phyloP scores from a whole-genome alignment of 345 rosid genomes.

The Gossypium stocksii region DNA sequence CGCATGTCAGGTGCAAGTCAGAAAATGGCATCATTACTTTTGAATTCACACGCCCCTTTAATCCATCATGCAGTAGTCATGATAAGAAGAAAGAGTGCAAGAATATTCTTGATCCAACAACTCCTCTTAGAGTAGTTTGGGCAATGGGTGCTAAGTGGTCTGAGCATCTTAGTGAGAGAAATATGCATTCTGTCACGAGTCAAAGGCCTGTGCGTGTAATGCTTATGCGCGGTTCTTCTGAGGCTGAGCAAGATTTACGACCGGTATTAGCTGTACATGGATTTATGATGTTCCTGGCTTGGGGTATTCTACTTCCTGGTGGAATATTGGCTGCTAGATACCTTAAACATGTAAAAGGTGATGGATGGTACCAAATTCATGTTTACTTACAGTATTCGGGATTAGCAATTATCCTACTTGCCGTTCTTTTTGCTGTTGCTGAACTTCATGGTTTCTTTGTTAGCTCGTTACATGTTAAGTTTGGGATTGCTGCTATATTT shows the following conservation, averaged over 20 bases:
- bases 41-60: constrained; percentile 79
- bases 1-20: constrained; percentile 79
- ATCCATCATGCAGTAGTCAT: constrained; percentile 52
- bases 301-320: constrained; percentile 96
- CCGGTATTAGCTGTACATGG: constrained; percentile 96
- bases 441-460: constrained; percentile 74
- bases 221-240: constrained; percentile 80
- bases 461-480: constrained; percentile 72
- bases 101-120: constrained; percentile 77
- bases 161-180: constrained; percentile 65
- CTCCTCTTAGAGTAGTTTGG: constrained; percentile 89
- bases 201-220: constrained; percentile 80
- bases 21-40: constrained; percentile 85
- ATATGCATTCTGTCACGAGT: constrained; percentile 90
- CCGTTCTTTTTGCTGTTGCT: constrained; percentile 90
- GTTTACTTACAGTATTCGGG: constrained; percentile 91
- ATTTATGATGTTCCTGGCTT: constrained; percentile 98
- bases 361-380: constrained; percentile 88
- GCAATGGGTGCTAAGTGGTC: constrained; percentile 96
- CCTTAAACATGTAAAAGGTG: constrained; percentile 89
- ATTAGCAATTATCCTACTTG: constrained; percentile 76
- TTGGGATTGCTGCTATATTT: constrained; percentile 67
- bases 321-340: constrained; percentile 87
- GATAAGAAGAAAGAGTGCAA: constrained; percentile 52
- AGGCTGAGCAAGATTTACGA: constrained; percentile 89